Base-by-base conservation (phyloP, 352 stramenopile species). In the Thalassiosira livingstoniorum region DNA sequence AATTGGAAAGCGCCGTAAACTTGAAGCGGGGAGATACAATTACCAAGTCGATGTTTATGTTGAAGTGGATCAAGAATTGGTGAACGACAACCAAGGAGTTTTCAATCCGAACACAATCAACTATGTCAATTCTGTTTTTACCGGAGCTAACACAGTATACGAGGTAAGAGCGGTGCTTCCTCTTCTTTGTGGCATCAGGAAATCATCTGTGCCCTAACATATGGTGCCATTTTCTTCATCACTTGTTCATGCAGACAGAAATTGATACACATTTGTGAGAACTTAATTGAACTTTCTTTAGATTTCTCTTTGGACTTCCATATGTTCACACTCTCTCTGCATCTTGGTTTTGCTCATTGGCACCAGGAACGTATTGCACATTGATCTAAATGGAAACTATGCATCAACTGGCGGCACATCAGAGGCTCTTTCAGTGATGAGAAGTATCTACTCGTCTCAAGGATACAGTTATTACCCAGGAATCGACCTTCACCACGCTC, bases 401-500 rank as follows among this genome's bases (percentile, higher is more conserved):
- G 67, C 47, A 31, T 39, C 51, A 3, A n/a, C 21, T 18, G 66
- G 53, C n/a, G 37, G 39, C 27, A 55, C 47, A 7, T 4, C 0
- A 1, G n/a, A 3, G 21, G 67, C 67, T 21, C 25, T 75, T 21
- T 43, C 0, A 27, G 15, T 23, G 13, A 75, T 75, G 67, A n/a
- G 32, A 0, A 23, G 21, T 4, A 54, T 32, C 25, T 75, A 45
- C n/a, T 53, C 35, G 18, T 35, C 29, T 21, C 18, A 35, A 35
- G 21, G 25, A 23, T 55, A 11, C 34, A 43, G 32, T 27, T 58
- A 43, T 42, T 42, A 45, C 54, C 15, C 11, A 18, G 32, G 42
- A 54, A 51, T 54, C 21, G 73, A 81, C 63, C 47, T 81, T 34
- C 73, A 81, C 54, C 73, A 81, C 39, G 73, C 63, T 1, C 42